A percentile compares a stretch with the other conserved stretches of the same genome.
Conservation (phyloP, 805 yeast species). For the Cyberlindnera veronae region DNA sequence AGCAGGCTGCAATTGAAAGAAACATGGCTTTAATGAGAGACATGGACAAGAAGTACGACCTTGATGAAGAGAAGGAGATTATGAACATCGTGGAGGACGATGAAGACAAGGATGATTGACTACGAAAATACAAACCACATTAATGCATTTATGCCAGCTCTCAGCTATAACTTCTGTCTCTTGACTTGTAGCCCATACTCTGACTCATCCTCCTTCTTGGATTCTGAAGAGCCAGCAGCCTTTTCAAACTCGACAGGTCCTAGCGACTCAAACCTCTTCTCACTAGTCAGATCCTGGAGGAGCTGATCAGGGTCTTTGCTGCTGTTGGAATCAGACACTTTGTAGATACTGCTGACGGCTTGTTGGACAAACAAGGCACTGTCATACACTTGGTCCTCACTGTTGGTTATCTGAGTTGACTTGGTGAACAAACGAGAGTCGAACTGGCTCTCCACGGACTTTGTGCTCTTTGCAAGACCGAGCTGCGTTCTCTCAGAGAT, state of each 20-base stretch:
- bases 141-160: not conserved
- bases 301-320: conserved; percentile 21
- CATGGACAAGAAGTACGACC: conserved; percentile 16
- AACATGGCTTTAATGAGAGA: conserved; percentile 30
- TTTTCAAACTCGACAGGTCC: conserved; percentile 49
- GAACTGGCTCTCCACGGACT: conserved; percentile 40
- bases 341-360: conserved; percentile 47
- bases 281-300: conserved; percentile 15
- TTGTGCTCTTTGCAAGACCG: conserved; percentile 42
- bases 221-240: conserved; percentile 17
- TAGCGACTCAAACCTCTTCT: conserved; percentile 21
- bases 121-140: not conserved
- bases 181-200: conserved; percentile 26
- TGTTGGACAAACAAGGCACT: conserved; percentile 55
- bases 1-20: conserved; percentile 59
- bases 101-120: conserved; percentile 13
- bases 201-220: conserved; percentile 7
- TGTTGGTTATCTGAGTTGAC: conserved; percentile 36
- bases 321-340: conserved; percentile 30
- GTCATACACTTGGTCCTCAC: conserved; percentile 54
- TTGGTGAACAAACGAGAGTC: conserved; percentile 57
- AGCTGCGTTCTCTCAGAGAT: conserved; percentile 53
- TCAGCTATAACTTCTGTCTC: conserved; percentile 11
- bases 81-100: conserved; percentile 21
- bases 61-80: conserved; percentile 20